These are phyloP conservation scores for Polygonum maritimum DNA, from an alignment of 148 eudicot genomes.

Conservation along the genomic window DNA sequence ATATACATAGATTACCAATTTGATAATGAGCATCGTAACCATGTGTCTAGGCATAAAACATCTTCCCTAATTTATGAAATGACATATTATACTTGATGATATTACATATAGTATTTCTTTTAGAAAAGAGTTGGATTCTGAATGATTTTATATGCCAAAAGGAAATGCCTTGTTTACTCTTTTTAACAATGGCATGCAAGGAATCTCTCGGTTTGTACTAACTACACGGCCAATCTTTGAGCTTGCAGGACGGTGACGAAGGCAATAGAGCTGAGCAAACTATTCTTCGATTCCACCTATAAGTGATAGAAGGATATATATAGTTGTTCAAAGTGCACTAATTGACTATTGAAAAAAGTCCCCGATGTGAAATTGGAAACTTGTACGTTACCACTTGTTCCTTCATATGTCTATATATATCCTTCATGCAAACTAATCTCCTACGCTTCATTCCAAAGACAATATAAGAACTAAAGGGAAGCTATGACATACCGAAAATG, in stretches of 20 bases:
- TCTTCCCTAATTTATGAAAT: not conserved
- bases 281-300: not conserved
- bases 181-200: not conserved
- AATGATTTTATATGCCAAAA: not conserved
- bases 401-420: slow-evolving; percentile 8
- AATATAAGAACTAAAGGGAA: not conserved
- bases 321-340: not conserved
- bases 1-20: too few species aligned
- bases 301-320: not conserved
- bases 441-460: not conserved
- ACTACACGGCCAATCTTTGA: not conserved
- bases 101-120: slow-evolving; percentile 1
- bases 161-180: not conserved
- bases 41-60: not conserved
- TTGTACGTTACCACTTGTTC: not conserved
- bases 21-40: not conserved
- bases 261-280: not conserved
- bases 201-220: slow-evolving; percentile 1
- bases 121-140: not conserved
- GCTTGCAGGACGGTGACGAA: not conserved
- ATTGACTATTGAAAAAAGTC: not conserved
- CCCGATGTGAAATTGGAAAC: not conserved
- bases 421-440: not conserved
- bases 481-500: slow-evolving; percentile 19
- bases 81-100: slow-evolving; percentile 2